Evolutionary conservation across 257 asterid species (phyloP).

Genomic region (Striga asiatica): DNA sequence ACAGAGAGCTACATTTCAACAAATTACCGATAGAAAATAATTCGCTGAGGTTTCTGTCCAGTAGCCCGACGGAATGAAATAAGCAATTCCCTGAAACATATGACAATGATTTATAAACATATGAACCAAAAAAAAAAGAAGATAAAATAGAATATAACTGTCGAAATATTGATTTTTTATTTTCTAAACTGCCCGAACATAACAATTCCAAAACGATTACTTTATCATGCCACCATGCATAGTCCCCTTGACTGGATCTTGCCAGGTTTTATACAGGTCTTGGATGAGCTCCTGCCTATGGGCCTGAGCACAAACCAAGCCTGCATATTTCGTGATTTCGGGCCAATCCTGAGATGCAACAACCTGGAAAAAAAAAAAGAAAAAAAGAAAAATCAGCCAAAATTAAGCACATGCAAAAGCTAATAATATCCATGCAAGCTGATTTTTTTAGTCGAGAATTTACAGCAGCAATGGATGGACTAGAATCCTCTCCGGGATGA

Average conservation of each 20-base stretch:
- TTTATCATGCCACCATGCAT: slow-evolving; percentile 74
- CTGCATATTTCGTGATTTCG: slow-evolving; percentile 67
- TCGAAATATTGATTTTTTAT: background rate
- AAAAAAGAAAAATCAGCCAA: background rate
- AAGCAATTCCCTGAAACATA: slow-evolving; percentile 48
- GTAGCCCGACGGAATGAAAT: slow-evolving; percentile 68
- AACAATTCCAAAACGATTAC: slow-evolving; percentile 16
- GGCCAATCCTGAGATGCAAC: slow-evolving; percentile 96
- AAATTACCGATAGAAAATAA: slow-evolving; percentile 59
- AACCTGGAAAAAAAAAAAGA: slow-evolving; percentile 31
- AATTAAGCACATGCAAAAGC: background rate
- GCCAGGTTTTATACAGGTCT: slow-evolving; percentile 61
- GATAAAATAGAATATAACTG: background rate
- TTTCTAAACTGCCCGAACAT: background rate
- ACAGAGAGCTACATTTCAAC: too few species aligned
- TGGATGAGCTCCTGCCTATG: slow-evolving; percentile 77
- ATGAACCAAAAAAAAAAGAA: background rate
- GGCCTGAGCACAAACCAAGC: slow-evolving; percentile 75
- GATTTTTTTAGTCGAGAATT: too few species aligned
- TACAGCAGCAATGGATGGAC: slow-evolving; percentile 90
- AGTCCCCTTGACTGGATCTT: slow-evolving; percentile 59
- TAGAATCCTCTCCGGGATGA: slow-evolving; percentile 84
- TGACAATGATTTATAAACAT: too few species aligned
- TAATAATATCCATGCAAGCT: too few species aligned
- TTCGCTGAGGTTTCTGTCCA: slow-evolving; percentile 60